Conservation (phyloP, 2,329 filamentous ascomycete species). For the Pseudogymnoascus sp. region DNA sequence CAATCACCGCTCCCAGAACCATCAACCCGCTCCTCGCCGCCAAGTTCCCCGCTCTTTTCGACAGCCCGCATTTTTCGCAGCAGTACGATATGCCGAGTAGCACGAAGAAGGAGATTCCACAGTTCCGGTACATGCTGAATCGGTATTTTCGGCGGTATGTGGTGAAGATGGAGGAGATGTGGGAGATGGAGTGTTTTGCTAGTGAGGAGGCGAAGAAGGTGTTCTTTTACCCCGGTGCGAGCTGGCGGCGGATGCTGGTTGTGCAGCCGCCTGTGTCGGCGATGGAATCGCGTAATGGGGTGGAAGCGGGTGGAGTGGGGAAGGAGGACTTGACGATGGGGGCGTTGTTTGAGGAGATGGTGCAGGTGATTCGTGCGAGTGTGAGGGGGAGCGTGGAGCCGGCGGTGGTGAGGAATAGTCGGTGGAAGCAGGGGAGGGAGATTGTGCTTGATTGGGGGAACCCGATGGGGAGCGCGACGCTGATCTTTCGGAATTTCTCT, state of each 20-base stretch:
- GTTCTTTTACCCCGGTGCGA: neutral
- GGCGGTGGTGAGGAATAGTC: slow-evolving; percentile 3
- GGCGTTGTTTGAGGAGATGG: neutral
- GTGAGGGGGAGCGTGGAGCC: neutral
- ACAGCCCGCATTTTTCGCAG: neutral
- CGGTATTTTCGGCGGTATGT: neutral
- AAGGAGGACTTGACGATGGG: neutral
- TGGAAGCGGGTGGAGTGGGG: neutral
- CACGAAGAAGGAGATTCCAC: neutral
- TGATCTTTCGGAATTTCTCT: neutral
- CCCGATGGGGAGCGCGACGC: neutral
- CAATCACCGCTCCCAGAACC: neutral
- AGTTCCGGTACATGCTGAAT: neutral
- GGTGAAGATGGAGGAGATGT: neutral
- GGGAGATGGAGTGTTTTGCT: slow-evolving; percentile 1
- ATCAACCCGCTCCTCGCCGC: neutral
- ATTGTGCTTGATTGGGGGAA: slow-evolving; percentile 6
- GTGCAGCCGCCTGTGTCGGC: slow-evolving; percentile 7
- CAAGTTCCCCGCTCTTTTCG: neutral
- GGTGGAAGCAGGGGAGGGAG: neutral
- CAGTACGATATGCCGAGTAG: neutral
- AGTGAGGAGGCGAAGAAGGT: neutral
- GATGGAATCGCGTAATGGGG: neutral
- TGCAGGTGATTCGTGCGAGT: neutral
- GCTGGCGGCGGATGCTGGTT: neutral